A percentile compares a stretch with the other conserved stretches of the same genome.
phyloP scores from a whole-genome alignment of 2,329 filamentous ascomycete species.

The Paecilomyces variotii region DNA sequence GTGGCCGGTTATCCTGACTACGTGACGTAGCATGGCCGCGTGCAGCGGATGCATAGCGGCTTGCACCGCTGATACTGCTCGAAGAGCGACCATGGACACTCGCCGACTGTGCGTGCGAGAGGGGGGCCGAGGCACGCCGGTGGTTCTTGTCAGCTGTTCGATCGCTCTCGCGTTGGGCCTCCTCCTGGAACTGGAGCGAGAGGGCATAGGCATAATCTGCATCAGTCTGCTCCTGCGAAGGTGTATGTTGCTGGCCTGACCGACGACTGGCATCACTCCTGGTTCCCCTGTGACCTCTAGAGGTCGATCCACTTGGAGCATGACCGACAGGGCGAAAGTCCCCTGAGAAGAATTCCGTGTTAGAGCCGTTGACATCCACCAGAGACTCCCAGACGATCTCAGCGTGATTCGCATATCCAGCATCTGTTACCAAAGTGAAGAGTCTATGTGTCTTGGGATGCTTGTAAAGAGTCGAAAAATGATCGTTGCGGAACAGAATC shows the following conservation, averaged over 20 bases:
- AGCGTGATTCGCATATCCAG: slow-evolving; percentile 77
- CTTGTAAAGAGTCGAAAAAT: slow-evolving; percentile 90
- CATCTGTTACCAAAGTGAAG: slow-evolving; percentile 82
- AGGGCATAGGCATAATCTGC: slow-evolving; percentile 77
- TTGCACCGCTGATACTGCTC: slow-evolving; percentile 10
- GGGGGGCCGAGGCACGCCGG: slow-evolving; percentile 13
- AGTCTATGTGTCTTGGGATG: slow-evolving; percentile 70
- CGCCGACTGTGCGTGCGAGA: slow-evolving; percentile 10
- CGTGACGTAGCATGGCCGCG: slow-evolving; percentile 16
- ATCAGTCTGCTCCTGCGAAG: slow-evolving; percentile 58
- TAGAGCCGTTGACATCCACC: slow-evolving; percentile 76
- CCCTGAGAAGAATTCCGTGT: slow-evolving; percentile 76
- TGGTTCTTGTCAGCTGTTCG: slow-evolving; percentile 32
- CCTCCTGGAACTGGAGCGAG: slow-evolving; percentile 87
- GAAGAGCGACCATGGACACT: slow-evolving; percentile 11
- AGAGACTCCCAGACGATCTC: slow-evolving; percentile 96
- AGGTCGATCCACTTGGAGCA: slow-evolving; percentile 23
- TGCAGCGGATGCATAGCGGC: slow-evolving; percentile 8
- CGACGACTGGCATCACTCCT: slow-evolving; percentile 13
- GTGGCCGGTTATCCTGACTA: slow-evolving; percentile 1
- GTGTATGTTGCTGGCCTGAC: slow-evolving; percentile 9
- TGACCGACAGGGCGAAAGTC: slow-evolving; percentile 82
- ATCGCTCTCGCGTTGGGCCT: slow-evolving; percentile 61
- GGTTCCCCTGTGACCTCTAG: slow-evolving; percentile 18
- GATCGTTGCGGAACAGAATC: slow-evolving; percentile 93